Percentiles rank a stretch among this genome's conserved stretches.
Conservation (phyloP, 768 basidiomycete species). For the Pholiota conissans region DNA sequence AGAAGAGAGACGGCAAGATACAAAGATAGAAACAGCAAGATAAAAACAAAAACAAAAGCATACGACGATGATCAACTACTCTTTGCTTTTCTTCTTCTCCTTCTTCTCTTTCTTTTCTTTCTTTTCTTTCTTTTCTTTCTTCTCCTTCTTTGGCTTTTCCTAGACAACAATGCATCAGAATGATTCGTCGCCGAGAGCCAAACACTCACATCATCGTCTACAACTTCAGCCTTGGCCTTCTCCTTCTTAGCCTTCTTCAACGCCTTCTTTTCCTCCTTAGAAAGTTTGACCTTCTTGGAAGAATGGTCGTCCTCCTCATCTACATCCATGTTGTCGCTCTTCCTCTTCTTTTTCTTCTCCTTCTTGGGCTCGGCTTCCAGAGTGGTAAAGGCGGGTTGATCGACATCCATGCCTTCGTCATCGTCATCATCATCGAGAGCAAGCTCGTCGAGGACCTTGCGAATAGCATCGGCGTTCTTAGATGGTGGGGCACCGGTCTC, state of each 20-base stretch:
- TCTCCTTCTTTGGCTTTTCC: constrained; percentile 36
- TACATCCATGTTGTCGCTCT: constrained; percentile 66
- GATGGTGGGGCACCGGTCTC: constrained; percentile 86
- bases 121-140: constrained; percentile 60
- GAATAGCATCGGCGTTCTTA: constrained; percentile 92
- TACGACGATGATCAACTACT: constrained; percentile 19
- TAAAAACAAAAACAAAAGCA: constrained; percentile 16
- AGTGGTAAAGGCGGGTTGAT: constrained; percentile 53
- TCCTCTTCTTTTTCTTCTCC: constrained; percentile 69
- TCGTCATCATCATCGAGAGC: constrained; percentile 64
- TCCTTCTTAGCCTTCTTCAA: constrained; percentile 77
- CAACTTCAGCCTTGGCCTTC: constrained; percentile 52
- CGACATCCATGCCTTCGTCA: constrained; percentile 52
- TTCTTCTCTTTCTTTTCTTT: constrained; percentile 45
- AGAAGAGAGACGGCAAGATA: constrained; percentile 14
- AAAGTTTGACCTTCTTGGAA: constrained; percentile 71
- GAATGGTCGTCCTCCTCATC: constrained; percentile 52
- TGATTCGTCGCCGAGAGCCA: not conserved
- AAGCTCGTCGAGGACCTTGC: constrained; percentile 81
- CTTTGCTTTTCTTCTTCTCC: constrained; percentile 40
- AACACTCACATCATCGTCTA: constrained; percentile 28
- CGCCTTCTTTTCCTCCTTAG: constrained; percentile 87
- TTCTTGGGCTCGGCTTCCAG: constrained; percentile 55
- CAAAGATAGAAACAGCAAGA: constrained; percentile 9
- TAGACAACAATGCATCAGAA: constrained; percentile 14